Base-by-base conservation (phyloP, 2,329 filamentous ascomycete genomes). In the Penicillium olsonii region DNA sequence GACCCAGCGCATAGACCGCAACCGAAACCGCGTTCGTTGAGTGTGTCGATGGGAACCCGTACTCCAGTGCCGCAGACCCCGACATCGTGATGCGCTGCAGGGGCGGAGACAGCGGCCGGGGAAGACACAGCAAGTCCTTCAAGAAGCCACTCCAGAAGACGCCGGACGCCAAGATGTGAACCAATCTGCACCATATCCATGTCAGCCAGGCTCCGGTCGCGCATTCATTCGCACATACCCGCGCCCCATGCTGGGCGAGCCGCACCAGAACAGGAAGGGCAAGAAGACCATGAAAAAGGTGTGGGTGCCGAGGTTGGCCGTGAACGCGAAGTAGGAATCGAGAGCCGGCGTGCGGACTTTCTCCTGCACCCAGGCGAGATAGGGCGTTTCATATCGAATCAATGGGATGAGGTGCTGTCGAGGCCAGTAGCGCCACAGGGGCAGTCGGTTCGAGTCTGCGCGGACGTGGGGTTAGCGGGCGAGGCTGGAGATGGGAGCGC, bases 211-310 rank as follows among this genome's bases (percentile, higher is more conserved):
- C 27, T 11, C 19, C 17, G 7, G 27, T 41, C 15, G 45, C 31
- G 53, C 3, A 17, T 27, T 11, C 24, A 38, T 12, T 20, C 43
- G 20, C 17, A 79, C 86, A 62, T 84, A 95, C 90, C 87, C 92
- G 76, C 94, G 87, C 47, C 90, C 94, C 59, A 95, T 82, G 55
- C 82, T 85, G 37, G 87, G 85, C 72, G 92, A 88, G 45, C 92
- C 92, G 65, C 90, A 96, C 94, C 94, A 99, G 76, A 97, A 97
- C 61, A 96, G 82, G 57, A 97, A 90, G 5, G 94, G 94, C 64
- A 99, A 76, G 50, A 90, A 87, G 59, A 96, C 82, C 92, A 97
- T 97, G 78, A 96, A 99, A 77, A 96, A 97, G 0, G 94, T 99
- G 73, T 99, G 94, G 0, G 94, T 99, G 58, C 94, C 90, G 47